Percentiles rank a stretch among this genome's conserved stretches.
Conservation (phyloP, 257 asterid genomes). For the Anisodus acutangulus region DNA sequence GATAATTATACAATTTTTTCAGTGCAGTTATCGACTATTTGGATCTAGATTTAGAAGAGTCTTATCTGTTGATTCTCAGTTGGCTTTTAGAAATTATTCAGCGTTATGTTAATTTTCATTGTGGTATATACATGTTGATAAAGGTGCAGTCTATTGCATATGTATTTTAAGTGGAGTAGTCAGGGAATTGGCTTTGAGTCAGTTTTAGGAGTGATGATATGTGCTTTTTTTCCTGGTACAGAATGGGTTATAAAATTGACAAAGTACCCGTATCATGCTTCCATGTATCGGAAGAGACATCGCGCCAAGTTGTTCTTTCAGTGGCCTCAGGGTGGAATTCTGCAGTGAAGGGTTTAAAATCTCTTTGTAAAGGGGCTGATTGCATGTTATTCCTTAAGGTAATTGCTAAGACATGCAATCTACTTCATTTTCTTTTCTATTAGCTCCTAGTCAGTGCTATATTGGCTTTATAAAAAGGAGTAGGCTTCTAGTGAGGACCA, state of each 20-base stretch:
- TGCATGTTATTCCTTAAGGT: constrained; percentile 74
- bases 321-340: constrained; percentile 72
- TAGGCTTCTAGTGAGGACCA: background rate
- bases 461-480: background rate
- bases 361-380: constrained; percentile 73
- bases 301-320: constrained; percentile 52
- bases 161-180: background rate
- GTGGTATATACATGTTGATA: background rate
- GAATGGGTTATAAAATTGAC: constrained; percentile 74
- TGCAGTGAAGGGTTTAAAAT: constrained; percentile 56
- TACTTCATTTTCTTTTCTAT: background rate
- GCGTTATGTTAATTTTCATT: background rate
- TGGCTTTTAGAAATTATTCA: constrained; percentile 14
- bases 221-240: constrained; percentile 42
- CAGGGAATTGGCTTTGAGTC: constrained; percentile 31
- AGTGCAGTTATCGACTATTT: background rate
- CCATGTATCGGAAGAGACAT: constrained; percentile 50
- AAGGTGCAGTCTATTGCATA: constrained; percentile 21
- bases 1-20: constrained; percentile 2
- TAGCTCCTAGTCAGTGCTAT: background rate
- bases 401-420: constrained; percentile 22
- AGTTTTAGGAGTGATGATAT: constrained; percentile 27
- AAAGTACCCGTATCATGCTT: constrained; percentile 57
- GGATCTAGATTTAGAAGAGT: background rate
- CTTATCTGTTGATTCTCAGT: background rate